Conservation (phyloP, 257 asterid species). For the Thymus quinquecostatus region DNA sequence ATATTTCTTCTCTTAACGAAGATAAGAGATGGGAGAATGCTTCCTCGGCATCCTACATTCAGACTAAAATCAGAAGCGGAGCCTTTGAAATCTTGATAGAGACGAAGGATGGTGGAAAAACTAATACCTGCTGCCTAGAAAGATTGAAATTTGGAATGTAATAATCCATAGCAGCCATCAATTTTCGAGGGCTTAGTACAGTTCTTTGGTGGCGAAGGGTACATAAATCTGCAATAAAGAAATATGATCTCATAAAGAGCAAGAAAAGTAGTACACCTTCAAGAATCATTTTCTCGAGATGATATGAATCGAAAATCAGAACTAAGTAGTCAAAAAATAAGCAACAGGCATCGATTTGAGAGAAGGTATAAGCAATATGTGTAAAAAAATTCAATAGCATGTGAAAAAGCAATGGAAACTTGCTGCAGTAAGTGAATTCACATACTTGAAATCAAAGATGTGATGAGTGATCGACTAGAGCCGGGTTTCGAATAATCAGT, state of each 20-base stretch:
- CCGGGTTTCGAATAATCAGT: conserved; percentile 5
- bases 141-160: conserved; percentile 79
- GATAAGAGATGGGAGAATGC: conserved; percentile 82
- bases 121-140: conserved; percentile 80
- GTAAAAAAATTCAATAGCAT: not conserved
- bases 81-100: conserved; percentile 17
- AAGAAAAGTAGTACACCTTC: not conserved
- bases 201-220: conserved; percentile 56
- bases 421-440: conserved; percentile 10
- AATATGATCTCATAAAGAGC: not conserved
- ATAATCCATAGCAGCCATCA: conserved; percentile 75
- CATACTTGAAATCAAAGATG: conserved; percentile 9
- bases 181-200: conserved; percentile 64
- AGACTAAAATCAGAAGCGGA: conserved; percentile 25
- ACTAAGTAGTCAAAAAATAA: not conserved
- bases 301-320: not conserved
- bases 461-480: conserved; percentile 4
- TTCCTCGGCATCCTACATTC: conserved; percentile 94
- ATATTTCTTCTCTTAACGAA: conserved; percentile 79
- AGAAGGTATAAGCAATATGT: not conserved
- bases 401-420: not conserved
- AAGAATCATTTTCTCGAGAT: conserved; percentile 11
- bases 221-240: conserved; percentile 60
- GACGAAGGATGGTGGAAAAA: conserved; percentile 19
- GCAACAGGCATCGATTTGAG: not conserved